Base-by-base conservation (phyloP, 2,329 filamentous ascomycete genomes). In the Pezicula carpinea region DNA sequence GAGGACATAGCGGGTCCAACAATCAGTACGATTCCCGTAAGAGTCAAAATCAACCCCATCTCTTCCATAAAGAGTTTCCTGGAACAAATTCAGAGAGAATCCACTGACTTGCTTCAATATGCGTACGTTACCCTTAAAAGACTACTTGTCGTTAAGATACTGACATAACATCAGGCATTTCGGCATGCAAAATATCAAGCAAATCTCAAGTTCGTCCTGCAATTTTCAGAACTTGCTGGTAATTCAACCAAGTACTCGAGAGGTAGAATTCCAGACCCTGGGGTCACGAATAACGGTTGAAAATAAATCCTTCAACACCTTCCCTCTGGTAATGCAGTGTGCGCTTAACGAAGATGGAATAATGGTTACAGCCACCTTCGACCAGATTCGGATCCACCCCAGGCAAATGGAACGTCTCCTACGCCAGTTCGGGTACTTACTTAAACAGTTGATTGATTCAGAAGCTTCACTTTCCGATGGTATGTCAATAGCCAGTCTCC, bases 61-160 rank as follows among this genome's bases (percentile, higher is more conserved):
- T 6, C 23, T 26, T 26, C 23, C 23, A 26, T 26, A 6, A 26
- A 10, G 23, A 26, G 18, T 35, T 19, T 35, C 18, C 33, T 35
- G 33, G 18, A 35, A 15, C n/a, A 19, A 19, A 15, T 35, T 15
- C 33, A 35, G 38, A 19, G 19, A 7, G n/a, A 40, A 14, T 70
- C 69, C 1, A 66, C 73, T 0, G 59, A 70, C 8, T 71, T 74
- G 52, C 74, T 77, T 17, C 71, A 72, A 2, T 69, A 77, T 54
- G 69, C 23, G 23, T 26, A 26, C 4, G 23, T 26, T 26, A 6
- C 10, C 23, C 10, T 6, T 6, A 2, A 7, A 7, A 26, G 10
- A 26, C 10, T 26, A 6, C 23, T 7, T 26, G 10, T 26, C 10
- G 6, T 26, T 10, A 26, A 26, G 23, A 26, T 26, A 26, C 23